Base-by-base conservation (phyloP, 129 eudicot species). In the Chrysanthemum makinoi region DNA sequence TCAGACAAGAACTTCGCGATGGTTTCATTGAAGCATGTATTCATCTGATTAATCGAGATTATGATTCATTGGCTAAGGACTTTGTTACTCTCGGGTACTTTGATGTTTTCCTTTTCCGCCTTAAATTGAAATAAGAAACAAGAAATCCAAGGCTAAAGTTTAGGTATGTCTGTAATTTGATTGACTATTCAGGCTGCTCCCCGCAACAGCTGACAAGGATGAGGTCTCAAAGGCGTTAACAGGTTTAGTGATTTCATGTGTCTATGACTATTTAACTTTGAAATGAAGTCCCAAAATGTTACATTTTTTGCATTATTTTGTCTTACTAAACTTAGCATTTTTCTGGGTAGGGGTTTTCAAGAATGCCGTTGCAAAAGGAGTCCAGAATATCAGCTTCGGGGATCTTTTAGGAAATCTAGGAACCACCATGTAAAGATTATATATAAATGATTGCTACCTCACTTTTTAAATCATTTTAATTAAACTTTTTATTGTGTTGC, bases 11-110 rank as follows among this genome's bases (percentile, higher is more conserved):
- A 70, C 80, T 87, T 75, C 93, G 99, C 75, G 97, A 95, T 84
- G 99, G 99, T 72, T 95, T 95, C 70, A 90, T 95, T 73, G 96
- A 95, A 90, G 97, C 99, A 47, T 95, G 99, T 68, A 86, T 95
- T 57, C 99, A 95, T 82, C 91, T 95, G 54, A 83, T 95, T 61
- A 90, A 95, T 69, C 97, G 97, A 49, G 97, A 95, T 81, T 95
- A 81, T 80, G 91, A 90, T 82, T 90, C 97, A 53, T 78, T 95
- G 79, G 96, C 97, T 24, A 81, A 78, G 74, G 99, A 95, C 81
- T 95, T 95, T 70, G 86, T 95, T 69, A 90, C 99, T 43, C 97
- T 94, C 22, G 99, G 99, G 99, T 95, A 94, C 76, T 19, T 51
- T 70, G 6, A 33, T 35, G 48, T 44, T 70, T 47, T 72, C 69